Evolutionary conservation across 73 alveolate species (phyloP).

Genomic region (Symbiodinium natans): DNA sequence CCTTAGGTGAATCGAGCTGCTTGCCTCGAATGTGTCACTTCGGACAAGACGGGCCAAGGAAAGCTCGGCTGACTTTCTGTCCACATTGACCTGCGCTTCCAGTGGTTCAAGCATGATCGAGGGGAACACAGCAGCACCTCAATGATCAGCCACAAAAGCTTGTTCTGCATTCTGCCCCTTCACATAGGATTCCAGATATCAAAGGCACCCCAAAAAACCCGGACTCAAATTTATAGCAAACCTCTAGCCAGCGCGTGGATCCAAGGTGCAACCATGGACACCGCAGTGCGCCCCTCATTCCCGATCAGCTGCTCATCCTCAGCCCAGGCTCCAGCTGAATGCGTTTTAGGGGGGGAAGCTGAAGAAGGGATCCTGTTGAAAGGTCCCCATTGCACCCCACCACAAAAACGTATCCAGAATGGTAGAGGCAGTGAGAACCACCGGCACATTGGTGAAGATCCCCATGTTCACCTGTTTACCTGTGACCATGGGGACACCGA

Average conservation of each 20-base stretch:
- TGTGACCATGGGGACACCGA: background rate
- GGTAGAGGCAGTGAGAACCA: too few relatives aligned
- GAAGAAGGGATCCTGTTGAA: too few relatives aligned
- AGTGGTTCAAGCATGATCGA: background rate
- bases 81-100: constrained; percentile 19
- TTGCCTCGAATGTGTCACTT: constrained; percentile 36
- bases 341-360: too few relatives aligned
- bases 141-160: background rate
- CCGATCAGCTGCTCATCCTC: constrained; percentile 74
- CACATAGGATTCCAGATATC: background rate
- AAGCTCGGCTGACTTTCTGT: constrained; percentile 26
- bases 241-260: background rate
- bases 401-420: too few relatives aligned
- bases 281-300: constrained; percentile 49
- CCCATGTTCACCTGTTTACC: too few relatives aligned
- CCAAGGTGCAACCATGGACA: constrained; percentile 45
- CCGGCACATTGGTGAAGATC: too few relatives aligned
- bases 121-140: background rate
- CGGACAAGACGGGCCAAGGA: constrained; percentile 47
- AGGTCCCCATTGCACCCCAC: too few relatives aligned
- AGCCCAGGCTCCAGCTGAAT: background rate
- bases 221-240: background rate
- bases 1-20: constrained; percentile 8
- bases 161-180: background rate
- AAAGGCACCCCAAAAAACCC: background rate